phyloP scores from a whole-genome alignment of 2,329 filamentous ascomycete genomes.

The Beauveria sp. region DNA sequence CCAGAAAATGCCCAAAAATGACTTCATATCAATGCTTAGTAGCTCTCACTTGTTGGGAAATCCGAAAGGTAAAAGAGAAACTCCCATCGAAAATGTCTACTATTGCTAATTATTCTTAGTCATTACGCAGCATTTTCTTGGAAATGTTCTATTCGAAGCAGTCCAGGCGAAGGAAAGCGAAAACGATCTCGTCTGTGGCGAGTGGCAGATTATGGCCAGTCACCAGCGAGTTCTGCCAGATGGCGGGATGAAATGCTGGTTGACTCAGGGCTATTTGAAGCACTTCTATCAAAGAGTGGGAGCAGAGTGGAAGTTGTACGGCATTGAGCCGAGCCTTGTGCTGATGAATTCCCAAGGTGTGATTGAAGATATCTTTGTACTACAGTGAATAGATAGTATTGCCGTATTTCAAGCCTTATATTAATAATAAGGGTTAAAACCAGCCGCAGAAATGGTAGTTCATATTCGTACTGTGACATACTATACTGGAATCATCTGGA shows the following conservation, averaged over 20 bases:
- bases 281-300: background rate
- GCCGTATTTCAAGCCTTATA: too few species aligned
- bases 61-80: background rate
- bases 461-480: too few species aligned
- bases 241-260: background rate
- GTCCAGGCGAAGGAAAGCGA: background rate
- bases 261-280: background rate
- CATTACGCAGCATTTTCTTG: background rate
- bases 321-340: background rate
- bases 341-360: background rate
- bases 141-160: background rate
- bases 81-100: background rate
- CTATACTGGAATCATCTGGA: too few species aligned
- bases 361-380: background rate
- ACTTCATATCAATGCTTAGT: background rate
- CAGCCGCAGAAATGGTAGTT: too few species aligned
- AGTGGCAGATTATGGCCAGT: background rate
- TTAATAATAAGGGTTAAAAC: too few species aligned
- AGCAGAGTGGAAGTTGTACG: background rate
- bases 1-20: background rate
- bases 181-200: background rate
- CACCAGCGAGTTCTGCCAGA: background rate
- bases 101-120: background rate
- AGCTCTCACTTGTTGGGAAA: background rate
- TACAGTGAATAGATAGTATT: background rate